Evolutionary conservation across 495 filamentous ascomycete genomes (phyloP), one percentile per base, ranked within the genome.

Genomic region (Articulospora tetracladia): DNA sequence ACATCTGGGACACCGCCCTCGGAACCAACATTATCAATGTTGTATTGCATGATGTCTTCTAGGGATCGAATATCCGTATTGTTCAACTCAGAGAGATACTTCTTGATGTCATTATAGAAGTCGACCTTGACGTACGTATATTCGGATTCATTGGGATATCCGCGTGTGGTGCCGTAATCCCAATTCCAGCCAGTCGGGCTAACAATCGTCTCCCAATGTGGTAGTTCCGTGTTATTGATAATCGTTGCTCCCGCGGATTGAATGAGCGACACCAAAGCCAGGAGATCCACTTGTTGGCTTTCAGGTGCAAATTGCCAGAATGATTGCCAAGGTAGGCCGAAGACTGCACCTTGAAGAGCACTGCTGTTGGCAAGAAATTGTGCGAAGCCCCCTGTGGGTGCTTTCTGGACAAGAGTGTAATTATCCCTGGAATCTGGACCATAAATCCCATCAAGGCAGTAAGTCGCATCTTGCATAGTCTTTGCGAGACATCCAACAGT

Each of bases 91-190:
- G 83, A 70, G 11, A 91, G 79, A 63, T 92, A 91, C 20, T 72
- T 69, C 44, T 73, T 72, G 63, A 92, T 83, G 73, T 89, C 83
- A 73, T 90, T 89, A 75, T 90, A 90, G 68, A 90, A 90, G 62
- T 92, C 88, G 8, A 86, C 83, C 67, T 89, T 90, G 59, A 90
- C 77, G 55, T 84, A 81, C 6, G 81, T 86, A 72, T 85, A 90
- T 65, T 90, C 88, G 17, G 83, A 86, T 68, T 90, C 82, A 63
- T 91, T 88, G 26, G 83, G 72, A 61, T 73, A 84, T 10, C 87
- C 86, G 4, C 84, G 80, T 2, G 74, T 81, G 28, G 75, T 76
- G 17, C 84, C 86, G 55, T 84, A 88, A 65, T 89, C 85, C 88
- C 88, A 91, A 73, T 90, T 78, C 86, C 85, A 90, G 48, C 82